Evolutionary conservation across 2,329 filamentous ascomycete genomes (phyloP).

Genomic region (Xylaria arbuscula): DNA sequence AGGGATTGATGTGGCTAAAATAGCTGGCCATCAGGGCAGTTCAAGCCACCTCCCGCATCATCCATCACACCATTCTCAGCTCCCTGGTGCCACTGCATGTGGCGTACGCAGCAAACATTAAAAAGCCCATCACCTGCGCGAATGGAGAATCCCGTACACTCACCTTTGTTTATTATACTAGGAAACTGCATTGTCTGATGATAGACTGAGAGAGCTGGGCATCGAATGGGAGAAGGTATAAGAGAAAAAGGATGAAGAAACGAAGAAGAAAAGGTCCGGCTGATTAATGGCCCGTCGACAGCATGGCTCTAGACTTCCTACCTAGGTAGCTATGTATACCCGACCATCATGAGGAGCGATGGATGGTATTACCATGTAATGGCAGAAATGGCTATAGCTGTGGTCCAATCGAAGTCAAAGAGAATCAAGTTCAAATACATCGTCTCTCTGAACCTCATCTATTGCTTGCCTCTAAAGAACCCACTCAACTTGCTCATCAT

Average conservation of each 20-base stretch:
- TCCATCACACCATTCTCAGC: conserved; percentile 29
- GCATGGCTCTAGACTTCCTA: too few relatives aligned
- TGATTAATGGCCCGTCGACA: too few relatives aligned
- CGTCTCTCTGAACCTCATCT: background rate
- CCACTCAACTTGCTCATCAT: conserved; percentile 67
- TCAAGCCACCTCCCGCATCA: conserved; percentile 3
- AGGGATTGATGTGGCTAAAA: conserved; percentile 25
- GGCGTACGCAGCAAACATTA: background rate
- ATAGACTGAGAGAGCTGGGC: background rate
- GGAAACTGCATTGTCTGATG: background rate
- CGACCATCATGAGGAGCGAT: too few relatives aligned
- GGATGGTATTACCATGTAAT: too few relatives aligned
- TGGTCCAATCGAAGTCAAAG: too few relatives aligned
- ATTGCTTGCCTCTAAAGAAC: conserved; percentile 68
- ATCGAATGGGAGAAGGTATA: too few relatives aligned
- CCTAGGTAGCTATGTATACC: too few relatives aligned
- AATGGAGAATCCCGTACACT: background rate
- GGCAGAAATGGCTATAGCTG: background rate
- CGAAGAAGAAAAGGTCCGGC: background rate
- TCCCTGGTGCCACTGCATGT: conserved; percentile 16
- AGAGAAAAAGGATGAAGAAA: background rate
- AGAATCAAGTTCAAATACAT: background rate
- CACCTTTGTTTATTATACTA: background rate
- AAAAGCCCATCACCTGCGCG: too few relatives aligned
- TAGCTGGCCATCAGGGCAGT: background rate